A percentile compares a stretch with the other conserved stretches of the same genome.
Conservation (phyloP, 305 asterid genomes). For the Rubia peregrina region DNA sequence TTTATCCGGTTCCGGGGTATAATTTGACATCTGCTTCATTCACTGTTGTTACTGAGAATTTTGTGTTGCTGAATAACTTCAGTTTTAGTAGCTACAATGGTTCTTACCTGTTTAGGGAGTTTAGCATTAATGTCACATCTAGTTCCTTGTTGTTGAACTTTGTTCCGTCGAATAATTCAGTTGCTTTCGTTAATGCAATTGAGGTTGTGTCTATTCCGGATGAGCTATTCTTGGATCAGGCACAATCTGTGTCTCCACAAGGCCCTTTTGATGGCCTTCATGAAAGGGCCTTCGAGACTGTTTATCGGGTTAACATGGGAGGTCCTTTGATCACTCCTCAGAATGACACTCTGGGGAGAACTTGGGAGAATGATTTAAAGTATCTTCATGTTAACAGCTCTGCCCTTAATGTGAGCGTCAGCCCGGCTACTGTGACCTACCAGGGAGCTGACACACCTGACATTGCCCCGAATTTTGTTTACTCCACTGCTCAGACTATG, state of each 20-base stretch:
- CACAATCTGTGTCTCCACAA: slow-evolving; percentile 36
- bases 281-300: slow-evolving; percentile 59
- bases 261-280: slow-evolving; percentile 58
- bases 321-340: slow-evolving; percentile 84
- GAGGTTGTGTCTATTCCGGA: slow-evolving; percentile 86
- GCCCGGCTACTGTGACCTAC: slow-evolving; percentile 54
- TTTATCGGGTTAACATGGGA: slow-evolving; percentile 93
- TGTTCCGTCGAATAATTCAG: slow-evolving; percentile 64
- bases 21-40: slow-evolving; percentile 66
- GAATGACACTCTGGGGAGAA: slow-evolving; percentile 87
- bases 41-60: slow-evolving; percentile 72
- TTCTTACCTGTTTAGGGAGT: slow-evolving; percentile 76
- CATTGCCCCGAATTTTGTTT: slow-evolving; percentile 81
- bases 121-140: slow-evolving; percentile 67
- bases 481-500: slow-evolving; percentile 92
- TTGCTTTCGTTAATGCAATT: slow-evolving; percentile 88
- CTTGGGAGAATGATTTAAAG: slow-evolving; percentile 86
- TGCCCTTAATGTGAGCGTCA: slow-evolving; percentile 53
- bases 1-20: slow-evolving; percentile 60
- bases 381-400: slow-evolving; percentile 93
- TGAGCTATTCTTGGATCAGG: slow-evolving; percentile 64
- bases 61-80: slow-evolving; percentile 78
- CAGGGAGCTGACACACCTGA: slow-evolving; percentile 45
- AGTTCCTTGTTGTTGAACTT: slow-evolving; percentile 49
- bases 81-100: slow-evolving; percentile 56